These are phyloP conservation scores for Tritrichomonas foetus DNA, from an alignment of 208 protist genomes.

Conservation along the genomic window DNA sequence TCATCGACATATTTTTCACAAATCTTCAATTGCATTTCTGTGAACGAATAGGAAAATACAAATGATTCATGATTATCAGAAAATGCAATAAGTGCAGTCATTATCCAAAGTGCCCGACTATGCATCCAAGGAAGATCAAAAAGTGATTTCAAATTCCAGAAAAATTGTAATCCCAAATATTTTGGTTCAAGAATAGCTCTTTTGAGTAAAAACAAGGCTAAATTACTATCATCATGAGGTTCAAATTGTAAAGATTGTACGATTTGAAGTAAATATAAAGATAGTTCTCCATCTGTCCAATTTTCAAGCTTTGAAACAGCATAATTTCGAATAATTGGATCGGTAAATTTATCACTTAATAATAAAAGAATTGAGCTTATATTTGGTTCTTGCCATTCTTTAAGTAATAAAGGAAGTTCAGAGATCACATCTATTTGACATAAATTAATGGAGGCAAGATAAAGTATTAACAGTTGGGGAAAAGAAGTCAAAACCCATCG, in stretches of 20 bases:
- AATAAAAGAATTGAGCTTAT: slow-evolving; percentile 58
- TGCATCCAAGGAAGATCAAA: background rate
- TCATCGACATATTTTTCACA: too few relatives aligned
- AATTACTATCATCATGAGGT: slow-evolving; percentile 60
- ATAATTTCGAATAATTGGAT: slow-evolving; percentile 60
- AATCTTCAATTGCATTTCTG: too few relatives aligned
- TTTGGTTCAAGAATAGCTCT: slow-evolving; percentile 64
- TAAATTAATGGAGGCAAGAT: background rate
- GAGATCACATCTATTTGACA: too few relatives aligned
- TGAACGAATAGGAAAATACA: too few relatives aligned
- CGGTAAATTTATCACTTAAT: slow-evolving; percentile 65
- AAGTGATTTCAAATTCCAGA: slow-evolving; percentile 75
- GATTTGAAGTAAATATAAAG: slow-evolving; percentile 49
- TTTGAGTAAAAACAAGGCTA: slow-evolving; percentile 66
- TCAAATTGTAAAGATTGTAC: slow-evolving; percentile 72
- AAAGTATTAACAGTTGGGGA: background rate
- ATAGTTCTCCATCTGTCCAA: slow-evolving; percentile 46
- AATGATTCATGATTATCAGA: too few relatives aligned
- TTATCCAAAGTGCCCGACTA: too few relatives aligned
- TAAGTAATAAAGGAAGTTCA: background rate
- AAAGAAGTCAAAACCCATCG: background rate
- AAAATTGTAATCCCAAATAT: slow-evolving; percentile 67
- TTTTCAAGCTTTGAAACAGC: slow-evolving; percentile 53
- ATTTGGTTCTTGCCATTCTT: background rate
- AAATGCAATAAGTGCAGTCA: too few relatives aligned